Percentiles rank a stretch among this genome's conserved stretches.
These are phyloP conservation scores for Cryptosporidium bovis DNA, from an alignment of 169 alveolate species.

Conservation along the genomic window DNA sequence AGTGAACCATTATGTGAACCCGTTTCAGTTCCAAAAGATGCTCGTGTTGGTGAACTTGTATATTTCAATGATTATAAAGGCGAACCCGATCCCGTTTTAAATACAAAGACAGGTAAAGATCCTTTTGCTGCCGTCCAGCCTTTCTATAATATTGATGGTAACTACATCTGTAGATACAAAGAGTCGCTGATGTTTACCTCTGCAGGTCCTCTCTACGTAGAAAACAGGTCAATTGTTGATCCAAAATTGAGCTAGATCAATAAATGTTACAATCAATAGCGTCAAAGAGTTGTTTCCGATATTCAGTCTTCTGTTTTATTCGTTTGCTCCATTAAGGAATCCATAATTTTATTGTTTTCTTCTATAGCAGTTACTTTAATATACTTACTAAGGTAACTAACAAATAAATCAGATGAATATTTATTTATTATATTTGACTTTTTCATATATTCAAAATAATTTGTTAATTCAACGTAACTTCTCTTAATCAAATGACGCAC, in stretches of 20 bases:
- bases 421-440: neutral
- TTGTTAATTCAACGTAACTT: slow-evolving; percentile 21
- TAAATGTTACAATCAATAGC: neutral
- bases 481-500: neutral
- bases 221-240: slow-evolving; percentile 2
- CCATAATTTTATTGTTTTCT: neutral
- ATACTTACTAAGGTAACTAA: slow-evolving; percentile 8
- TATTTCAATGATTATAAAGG: slow-evolving; percentile 77
- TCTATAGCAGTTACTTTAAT: slow-evolving; percentile 2
- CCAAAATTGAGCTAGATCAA: slow-evolving; percentile 27
- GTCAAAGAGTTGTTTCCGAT: no score
- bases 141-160: slow-evolving; percentile 15
- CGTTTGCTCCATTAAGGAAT: no score
- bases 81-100: slow-evolving; percentile 82
- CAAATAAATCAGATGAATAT: neutral
- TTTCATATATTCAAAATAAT: neutral
- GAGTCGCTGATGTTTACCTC: slow-evolving; percentile 47
- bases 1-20: slow-evolving; percentile 76
- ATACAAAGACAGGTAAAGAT: slow-evolving; percentile 82
- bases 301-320: no score
- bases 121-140: slow-evolving; percentile 82
- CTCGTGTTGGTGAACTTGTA: slow-evolving; percentile 80
- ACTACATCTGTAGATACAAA: slow-evolving; percentile 46
- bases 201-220: slow-evolving; percentile 70
- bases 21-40: slow-evolving; percentile 63